Percentiles rank a stretch among this genome's conserved stretches.
Conservation (phyloP, 805 yeast genomes). For the Maudiozyma serrabonitensis region DNA sequence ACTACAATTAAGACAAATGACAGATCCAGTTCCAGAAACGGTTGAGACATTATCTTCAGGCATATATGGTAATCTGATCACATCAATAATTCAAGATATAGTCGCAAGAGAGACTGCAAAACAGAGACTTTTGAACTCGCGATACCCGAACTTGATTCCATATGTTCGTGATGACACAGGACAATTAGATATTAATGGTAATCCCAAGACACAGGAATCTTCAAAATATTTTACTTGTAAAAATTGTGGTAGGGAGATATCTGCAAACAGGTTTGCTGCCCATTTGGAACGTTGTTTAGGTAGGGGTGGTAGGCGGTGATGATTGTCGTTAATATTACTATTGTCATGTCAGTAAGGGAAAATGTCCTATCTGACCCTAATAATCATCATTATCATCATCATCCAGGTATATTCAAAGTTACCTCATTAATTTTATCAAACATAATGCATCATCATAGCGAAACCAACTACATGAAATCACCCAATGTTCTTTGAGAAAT, state of each 20-base stretch:
- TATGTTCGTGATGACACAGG: constrained; percentile 23
- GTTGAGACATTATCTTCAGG: constrained; percentile 18
- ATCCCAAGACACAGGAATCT: constrained; percentile 25
- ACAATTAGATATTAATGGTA: constrained; percentile 21
- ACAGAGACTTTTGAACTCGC: constrained; percentile 13
- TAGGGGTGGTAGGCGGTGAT: constrained; percentile 45
- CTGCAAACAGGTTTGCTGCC: constrained; percentile 87
- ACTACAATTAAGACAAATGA: constrained; percentile 2
- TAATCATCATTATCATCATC: too few relatives aligned
- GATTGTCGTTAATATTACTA: not conserved
- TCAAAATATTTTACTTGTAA: constrained; percentile 60
- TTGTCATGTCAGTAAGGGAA: too few relatives aligned
- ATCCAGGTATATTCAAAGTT: too few relatives aligned
- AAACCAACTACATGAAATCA: too few relatives aligned
- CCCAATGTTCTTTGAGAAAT: too few relatives aligned
- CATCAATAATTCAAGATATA: constrained; percentile 25
- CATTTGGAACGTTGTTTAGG: constrained; percentile 86
- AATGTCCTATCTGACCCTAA: too few relatives aligned
- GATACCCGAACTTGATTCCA: constrained; percentile 20
- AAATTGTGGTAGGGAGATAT: constrained; percentile 76
- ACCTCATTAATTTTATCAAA: too few relatives aligned
- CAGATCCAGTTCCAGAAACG: constrained; percentile 7
- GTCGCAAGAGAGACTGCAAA: constrained; percentile 21
- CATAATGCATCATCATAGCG: too few relatives aligned
- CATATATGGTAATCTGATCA: constrained; percentile 19